Evolutionary conservation across 768 basidiomycete genomes (phyloP), one percentile per base, ranked within the genome.

Genomic region (Panaeolus papilionaceus): DNA sequence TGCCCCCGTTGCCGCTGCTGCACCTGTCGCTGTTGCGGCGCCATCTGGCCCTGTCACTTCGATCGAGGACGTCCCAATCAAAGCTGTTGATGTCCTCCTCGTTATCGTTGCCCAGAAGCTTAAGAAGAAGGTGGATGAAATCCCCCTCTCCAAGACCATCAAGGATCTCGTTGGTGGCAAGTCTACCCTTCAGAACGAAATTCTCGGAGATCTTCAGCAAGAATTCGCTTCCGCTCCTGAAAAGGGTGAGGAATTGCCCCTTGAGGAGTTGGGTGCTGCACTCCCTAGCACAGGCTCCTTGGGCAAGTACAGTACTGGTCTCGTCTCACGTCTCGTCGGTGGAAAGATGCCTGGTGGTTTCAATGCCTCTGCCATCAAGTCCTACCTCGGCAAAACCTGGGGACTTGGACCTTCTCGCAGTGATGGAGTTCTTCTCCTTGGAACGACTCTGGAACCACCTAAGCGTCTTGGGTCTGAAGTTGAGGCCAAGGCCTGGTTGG

Each of bases 271-370:
- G 10, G 98, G 96, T 47, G 86, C 95, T 37, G 90, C 94, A 16
- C 82, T 99, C 39, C 54, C 54, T 58, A 84, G 86, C 10, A 83
- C 88, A 64, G 96, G 96, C 6, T 75, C 84, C 4, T 88, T 97
- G 33, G 98, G 98, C 75, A 99, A 99, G 79, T 95, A 99, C 81
- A 93, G 93, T 12, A 91, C 88, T 54, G 91, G 95, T 23, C 86
- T 99, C 49, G 85, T 98, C 63, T 94, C 96, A 37, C 94, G 98
- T 66, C 86, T 98, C 76, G 85, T 98, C 63, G 94, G 96, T 67
- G 90, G 90, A 61, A 99, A 99, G 82, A 97, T 99, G 94, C 98
- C 98, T 38, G 98, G 98, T 77, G 97, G 97, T 40, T 99, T 99
- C 88, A 98, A 98, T 72, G 84, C 92, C 20, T 94, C 96, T 7